Percentiles rank a stretch among this genome's conserved stretches.
These are phyloP conservation scores for Zostera marina DNA, from an alignment of 116 monocot species.

Conservation along the genomic window DNA sequence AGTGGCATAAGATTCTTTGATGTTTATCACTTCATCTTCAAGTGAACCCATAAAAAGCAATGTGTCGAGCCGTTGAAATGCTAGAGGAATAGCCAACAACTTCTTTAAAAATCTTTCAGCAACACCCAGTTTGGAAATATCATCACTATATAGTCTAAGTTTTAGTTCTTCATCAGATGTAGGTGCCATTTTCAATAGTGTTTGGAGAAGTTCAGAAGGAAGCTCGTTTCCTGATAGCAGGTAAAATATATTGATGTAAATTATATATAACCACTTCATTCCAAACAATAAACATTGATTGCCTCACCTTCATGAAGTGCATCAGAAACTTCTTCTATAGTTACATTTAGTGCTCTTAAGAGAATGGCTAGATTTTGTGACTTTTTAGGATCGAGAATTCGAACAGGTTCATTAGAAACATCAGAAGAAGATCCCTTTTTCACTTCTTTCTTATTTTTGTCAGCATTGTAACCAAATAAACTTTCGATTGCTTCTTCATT, in stretches of 20 bases:
- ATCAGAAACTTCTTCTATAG: conserved; percentile 53
- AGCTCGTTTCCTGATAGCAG: conserved; percentile 56
- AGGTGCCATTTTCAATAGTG: conserved; percentile 57
- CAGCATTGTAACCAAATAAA: conserved; percentile 59
- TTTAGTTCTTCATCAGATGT: conserved; percentile 68
- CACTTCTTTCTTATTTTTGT: conserved; percentile 23
- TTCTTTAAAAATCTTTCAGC: conserved; percentile 67
- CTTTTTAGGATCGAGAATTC: conserved; percentile 71
- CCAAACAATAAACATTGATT: too few species aligned
- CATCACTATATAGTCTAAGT: conserved; percentile 43
- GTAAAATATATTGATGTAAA: too few species aligned
- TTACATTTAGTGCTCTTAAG: conserved; percentile 58
- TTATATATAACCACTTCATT: too few species aligned
- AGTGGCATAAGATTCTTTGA: conserved; percentile 45
- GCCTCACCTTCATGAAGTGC: conserved; percentile 72
- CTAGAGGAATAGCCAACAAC: conserved; percentile 57
- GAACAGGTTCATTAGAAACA: conserved; percentile 34
- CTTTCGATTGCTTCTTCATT: conserved; percentile 94
- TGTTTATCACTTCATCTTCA: conserved; percentile 42
- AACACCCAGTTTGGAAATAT: conserved; percentile 36
- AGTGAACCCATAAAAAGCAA: conserved; percentile 68
- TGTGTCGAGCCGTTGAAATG: conserved; percentile 54
- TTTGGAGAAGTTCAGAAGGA: conserved; percentile 43
- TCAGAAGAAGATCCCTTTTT: conserved; percentile 29
- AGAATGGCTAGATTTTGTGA: conserved; percentile 84